A percentile compares a stretch with the other conserved stretches of the same genome.
Evolutionary conservation across 495 filamentous ascomycete species (phyloP).

Genomic region (Lichenothelia convexa): DNA sequence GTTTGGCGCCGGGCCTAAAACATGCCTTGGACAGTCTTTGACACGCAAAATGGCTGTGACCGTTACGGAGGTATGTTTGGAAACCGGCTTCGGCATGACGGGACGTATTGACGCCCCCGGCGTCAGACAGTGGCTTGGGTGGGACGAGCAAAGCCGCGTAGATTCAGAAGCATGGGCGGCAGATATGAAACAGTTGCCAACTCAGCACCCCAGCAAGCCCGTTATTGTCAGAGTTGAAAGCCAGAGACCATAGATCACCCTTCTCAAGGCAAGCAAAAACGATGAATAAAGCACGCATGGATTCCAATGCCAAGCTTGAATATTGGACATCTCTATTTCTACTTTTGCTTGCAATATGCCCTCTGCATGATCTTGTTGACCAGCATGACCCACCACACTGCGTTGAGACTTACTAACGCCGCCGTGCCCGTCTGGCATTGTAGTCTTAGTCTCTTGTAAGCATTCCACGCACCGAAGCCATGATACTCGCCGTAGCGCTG

Average conservation of each 20-base stretch:
- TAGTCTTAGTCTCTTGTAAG: slow-evolving; percentile 1
- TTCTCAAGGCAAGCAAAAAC: no score
- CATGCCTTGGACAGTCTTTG: slow-evolving; percentile 12
- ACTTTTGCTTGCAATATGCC: background rate
- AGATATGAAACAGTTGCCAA: slow-evolving; percentile 18
- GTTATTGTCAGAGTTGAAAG: background rate
- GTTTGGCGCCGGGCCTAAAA: slow-evolving; percentile 16
- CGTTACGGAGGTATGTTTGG: slow-evolving; percentile 2
- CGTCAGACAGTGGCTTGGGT: slow-evolving; percentile 16
- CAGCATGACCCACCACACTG: slow-evolving; percentile 1
- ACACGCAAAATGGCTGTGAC: slow-evolving; percentile 7
- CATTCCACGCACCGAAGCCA: slow-evolving; percentile 1
- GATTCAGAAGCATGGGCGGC: slow-evolving; percentile 11
- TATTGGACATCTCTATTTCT: no score
- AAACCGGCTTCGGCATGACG: slow-evolving; percentile 2
- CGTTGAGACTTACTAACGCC: slow-evolving; percentile 1
- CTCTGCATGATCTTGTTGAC: background rate
- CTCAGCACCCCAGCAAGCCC: slow-evolving; percentile 1
- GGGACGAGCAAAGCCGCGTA: slow-evolving; percentile 7
- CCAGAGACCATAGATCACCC: no score
- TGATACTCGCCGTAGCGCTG: slow-evolving; percentile 2
- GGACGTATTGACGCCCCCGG: slow-evolving; percentile 3
- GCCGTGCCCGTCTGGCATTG: slow-evolving; percentile 3
- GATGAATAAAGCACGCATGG: no score
- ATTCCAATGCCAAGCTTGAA: no score